Evolutionary conservation across 2,329 filamentous ascomycete species (phyloP).

Genomic region (Anisogramma anomala): DNA sequence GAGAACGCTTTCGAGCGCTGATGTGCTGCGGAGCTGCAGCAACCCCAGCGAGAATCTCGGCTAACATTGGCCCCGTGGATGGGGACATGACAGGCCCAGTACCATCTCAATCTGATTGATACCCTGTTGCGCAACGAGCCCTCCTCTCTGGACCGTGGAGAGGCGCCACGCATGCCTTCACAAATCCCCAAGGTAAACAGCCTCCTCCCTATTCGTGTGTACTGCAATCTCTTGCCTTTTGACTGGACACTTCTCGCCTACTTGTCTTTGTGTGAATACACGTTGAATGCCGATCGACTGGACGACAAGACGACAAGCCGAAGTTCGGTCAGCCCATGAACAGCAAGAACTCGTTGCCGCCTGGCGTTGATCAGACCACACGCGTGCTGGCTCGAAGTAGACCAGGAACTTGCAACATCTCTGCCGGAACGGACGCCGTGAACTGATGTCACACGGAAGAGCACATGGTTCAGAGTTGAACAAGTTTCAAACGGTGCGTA

Average conservation of each 20-base stretch:
- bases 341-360: too few relatives aligned
- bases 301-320: too few relatives aligned
- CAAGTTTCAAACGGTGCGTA: slow-evolving; percentile 9
- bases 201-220: slow-evolving; percentile 5
- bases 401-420: not conserved
- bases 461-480: not conserved
- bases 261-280: too few relatives aligned
- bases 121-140: slow-evolving; percentile 21
- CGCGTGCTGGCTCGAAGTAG: not conserved
- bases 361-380: not conserved
- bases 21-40: slow-evolving; percentile 12
- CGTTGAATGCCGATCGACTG: too few relatives aligned
- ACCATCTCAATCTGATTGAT: slow-evolving; percentile 18
- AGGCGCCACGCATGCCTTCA: slow-evolving; percentile 34
- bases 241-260: too few relatives aligned
- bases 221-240: too few relatives aligned
- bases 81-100: slow-evolving; percentile 17
- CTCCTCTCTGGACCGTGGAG: slow-evolving; percentile 25
- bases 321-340: not conserved
- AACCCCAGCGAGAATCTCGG: slow-evolving; percentile 9
- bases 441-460: not conserved
- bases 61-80: slow-evolving; percentile 13
- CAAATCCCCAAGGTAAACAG: slow-evolving; percentile 32
- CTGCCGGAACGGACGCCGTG: not conserved
- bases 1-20: slow-evolving; percentile 5